Conservation (phyloP, 495 filamentous ascomycete genomes). For the Entonaema liquescens region DNA sequence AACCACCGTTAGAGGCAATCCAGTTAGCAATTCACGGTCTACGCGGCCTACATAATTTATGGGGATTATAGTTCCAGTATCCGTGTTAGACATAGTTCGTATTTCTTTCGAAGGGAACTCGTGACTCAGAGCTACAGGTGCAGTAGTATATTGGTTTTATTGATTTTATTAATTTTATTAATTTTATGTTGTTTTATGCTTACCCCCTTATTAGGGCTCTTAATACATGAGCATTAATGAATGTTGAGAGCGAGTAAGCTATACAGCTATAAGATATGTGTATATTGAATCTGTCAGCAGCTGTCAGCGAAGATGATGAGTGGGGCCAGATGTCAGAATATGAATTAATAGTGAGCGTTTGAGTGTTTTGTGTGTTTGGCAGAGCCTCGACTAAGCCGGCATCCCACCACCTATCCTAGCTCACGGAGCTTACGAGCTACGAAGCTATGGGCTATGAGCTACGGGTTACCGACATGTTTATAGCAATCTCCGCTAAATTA, state of each 20-base stretch:
- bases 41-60: constrained; percentile 33
- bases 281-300: constrained; percentile 18
- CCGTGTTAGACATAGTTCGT: constrained; percentile 16
- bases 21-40: constrained; percentile 19
- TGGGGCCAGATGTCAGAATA: constrained; percentile 33
- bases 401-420: background rate
- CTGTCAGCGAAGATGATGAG: constrained; percentile 25
- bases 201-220: constrained; percentile 28
- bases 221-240: constrained; percentile 2
- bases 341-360: constrained; percentile 26
- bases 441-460: background rate
- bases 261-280: background rate
- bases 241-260: background rate
- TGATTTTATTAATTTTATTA: too few relatives aligned
- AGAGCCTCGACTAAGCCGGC: constrained; percentile 18
- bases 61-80: constrained; percentile 30
- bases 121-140: constrained; percentile 10
- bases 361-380: too few relatives aligned
- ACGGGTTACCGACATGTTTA: background rate
- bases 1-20: constrained; percentile 1
- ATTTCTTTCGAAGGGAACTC: constrained; percentile 1
- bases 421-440: background rate
- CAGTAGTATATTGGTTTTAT: constrained; percentile 1
- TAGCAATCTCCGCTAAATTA: constrained; percentile 20
- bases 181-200: constrained; percentile 12